These are phyloP conservation scores for Fusarium papillatum DNA, from an alignment of 2,329 filamentous ascomycete species.

Conservation along the genomic window DNA sequence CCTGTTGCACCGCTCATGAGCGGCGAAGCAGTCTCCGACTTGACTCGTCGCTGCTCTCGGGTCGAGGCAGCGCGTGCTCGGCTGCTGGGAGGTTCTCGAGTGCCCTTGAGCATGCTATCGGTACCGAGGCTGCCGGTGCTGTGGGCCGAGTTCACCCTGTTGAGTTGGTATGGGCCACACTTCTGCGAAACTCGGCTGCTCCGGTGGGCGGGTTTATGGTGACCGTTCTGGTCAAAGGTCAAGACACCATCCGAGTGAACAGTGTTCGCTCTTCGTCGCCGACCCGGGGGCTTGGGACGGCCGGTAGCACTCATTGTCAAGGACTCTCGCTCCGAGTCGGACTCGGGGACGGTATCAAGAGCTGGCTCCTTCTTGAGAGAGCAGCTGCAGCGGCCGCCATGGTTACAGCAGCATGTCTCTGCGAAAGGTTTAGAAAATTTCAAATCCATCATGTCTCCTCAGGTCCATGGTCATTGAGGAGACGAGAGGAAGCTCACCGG, in stretches of 20 bases:
- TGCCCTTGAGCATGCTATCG: constrained; percentile 55
- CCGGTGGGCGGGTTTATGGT: constrained; percentile 74
- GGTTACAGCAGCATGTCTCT: constrained; percentile 80
- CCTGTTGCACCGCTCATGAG: constrained; percentile 62
- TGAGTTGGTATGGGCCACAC: constrained; percentile 72
- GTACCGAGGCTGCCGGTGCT: constrained; percentile 63
- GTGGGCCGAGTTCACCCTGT: constrained; percentile 70
- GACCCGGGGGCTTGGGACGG: constrained; percentile 57
- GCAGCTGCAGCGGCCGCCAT: constrained; percentile 77
- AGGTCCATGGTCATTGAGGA: constrained; percentile 14
- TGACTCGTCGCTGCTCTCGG: constrained; percentile 65
- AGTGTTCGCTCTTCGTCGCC: constrained; percentile 72
- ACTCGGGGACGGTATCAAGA: constrained; percentile 75
- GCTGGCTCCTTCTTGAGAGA: constrained; percentile 71
- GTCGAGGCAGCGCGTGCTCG: constrained; percentile 54
- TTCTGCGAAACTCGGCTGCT: constrained; percentile 73
- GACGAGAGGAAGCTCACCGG: constrained; percentile 60
- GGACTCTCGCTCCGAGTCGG: constrained; percentile 67
- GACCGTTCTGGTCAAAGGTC: constrained; percentile 73
- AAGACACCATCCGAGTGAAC: constrained; percentile 72
- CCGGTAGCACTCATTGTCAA: constrained; percentile 42
- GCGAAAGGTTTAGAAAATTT: constrained; percentile 39
- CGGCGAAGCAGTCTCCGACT: constrained; percentile 74
- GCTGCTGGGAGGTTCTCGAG: constrained; percentile 51
- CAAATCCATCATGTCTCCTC: constrained; percentile 16